These are phyloP conservation scores for Candida dendrica DNA, from an alignment of 805 yeast genomes.

Conservation along the genomic window DNA sequence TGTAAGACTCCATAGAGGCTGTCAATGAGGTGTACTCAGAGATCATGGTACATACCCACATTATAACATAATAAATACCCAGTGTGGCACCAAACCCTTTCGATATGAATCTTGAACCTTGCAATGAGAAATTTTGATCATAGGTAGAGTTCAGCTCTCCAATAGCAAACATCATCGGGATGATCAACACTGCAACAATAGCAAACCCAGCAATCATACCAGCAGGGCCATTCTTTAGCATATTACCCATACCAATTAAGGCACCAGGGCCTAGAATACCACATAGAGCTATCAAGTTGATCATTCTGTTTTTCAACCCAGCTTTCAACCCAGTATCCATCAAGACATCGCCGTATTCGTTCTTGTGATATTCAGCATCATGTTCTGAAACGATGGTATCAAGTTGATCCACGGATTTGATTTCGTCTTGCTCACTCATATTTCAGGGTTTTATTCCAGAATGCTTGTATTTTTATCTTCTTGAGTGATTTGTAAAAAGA, in stretches of 20 bases:
- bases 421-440: no score
- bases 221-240: slow-evolving; percentile 43
- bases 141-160: slow-evolving; percentile 50
- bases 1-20: slow-evolving; percentile 41
- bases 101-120: slow-evolving; percentile 44
- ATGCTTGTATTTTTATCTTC: no score
- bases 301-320: slow-evolving; percentile 42
- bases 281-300: slow-evolving; percentile 45
- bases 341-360: slow-evolving; percentile 20
- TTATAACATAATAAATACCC: slow-evolving; percentile 44
- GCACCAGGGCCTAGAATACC: slow-evolving; percentile 59
- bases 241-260: slow-evolving; percentile 46
- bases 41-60: slow-evolving; percentile 50
- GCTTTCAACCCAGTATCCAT: slow-evolving; percentile 32
- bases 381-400: no score
- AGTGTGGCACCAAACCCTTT: slow-evolving; percentile 52
- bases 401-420: no score
- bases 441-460: no score
- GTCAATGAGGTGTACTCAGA: slow-evolving; percentile 50
- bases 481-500: no score
- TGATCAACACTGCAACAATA: slow-evolving; percentile 44
- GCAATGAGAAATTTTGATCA: slow-evolving; percentile 46
- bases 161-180: slow-evolving; percentile 46
- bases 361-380: slow-evolving; percentile 9
- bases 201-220: slow-evolving; percentile 41